These are phyloP conservation scores for Ambispora gerdemannii DNA, from an alignment of 192 early-diverging fungal genomes.

Conservation along the genomic window DNA sequence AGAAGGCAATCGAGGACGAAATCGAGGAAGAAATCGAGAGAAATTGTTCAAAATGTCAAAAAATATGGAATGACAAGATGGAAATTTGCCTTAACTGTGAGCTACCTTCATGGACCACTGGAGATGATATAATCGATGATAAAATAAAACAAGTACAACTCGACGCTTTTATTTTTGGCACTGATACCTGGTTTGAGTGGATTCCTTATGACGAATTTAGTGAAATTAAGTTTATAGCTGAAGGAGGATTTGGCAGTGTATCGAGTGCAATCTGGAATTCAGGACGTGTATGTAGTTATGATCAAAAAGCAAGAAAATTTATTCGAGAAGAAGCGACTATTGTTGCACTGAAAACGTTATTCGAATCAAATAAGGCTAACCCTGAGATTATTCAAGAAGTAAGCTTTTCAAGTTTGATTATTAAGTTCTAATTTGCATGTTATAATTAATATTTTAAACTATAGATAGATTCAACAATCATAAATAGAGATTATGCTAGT, in stretches of 20 bases:
- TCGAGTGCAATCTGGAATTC: not conserved
- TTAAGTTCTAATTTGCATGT: no score
- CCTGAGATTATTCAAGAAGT: not conserved
- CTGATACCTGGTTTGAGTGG: no score
- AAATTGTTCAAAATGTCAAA: no score
- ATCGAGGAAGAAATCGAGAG: no score
- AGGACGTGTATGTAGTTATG: not conserved
- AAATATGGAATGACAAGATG: no score
- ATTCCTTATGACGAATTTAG: not conserved
- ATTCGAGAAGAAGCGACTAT: not conserved
- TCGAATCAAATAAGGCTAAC: not conserved
- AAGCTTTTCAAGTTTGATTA: not conserved
- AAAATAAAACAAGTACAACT: constrained; percentile 1
- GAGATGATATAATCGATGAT: not conserved
- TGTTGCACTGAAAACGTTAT: not conserved
- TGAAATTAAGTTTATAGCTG: not conserved
- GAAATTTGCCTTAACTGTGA: no score
- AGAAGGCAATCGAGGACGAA: no score
- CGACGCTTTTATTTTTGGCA: not conserved
- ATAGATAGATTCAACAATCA: no score
- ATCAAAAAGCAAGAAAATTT: no score
- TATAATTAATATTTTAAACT: no score
- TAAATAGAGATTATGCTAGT: no score
- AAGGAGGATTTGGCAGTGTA: constrained; percentile 6
- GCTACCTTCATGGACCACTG: no score